Base-by-base conservation (phyloP, 352 stramenopile species). In the Phytopythium montanum region DNA sequence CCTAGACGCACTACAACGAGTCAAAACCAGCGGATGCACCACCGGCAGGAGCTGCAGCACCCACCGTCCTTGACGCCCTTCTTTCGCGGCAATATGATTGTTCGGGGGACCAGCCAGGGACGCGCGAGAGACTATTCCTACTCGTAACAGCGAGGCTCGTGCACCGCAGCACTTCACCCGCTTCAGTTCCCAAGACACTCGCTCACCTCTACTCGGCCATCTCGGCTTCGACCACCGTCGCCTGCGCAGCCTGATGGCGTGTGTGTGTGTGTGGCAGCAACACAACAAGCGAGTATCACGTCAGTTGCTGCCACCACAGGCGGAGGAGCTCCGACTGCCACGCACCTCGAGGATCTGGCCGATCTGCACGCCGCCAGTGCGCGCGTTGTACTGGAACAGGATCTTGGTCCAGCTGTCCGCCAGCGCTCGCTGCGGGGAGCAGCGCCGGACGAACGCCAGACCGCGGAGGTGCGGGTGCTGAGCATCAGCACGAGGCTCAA, bases 381-480 rank as follows among this genome's bases (percentile, higher is more conserved):
- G 73, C n/a, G 81, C 81, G 25, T 87, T 82, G 56, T 77, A 86
- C 61, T 94, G 85, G 60, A 94, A 94, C 44, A 91, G 59, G 64
- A 94, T 90, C 60, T 96, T 96, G 25, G 87, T 96, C 87, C 87
- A 96, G 63, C 87, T 96, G 54, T 96, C 87, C 1, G 87, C 76
- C 25, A 96, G 73, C 3, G 85, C 87, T 26, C 87, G 79, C 54
- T 95, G 85, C 16, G 85, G 77, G 16, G 87, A 96, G 49, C 85
- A 96, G 16, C 85, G 76, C 45, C 83, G 88, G 26, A 86, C 59
- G 57, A 93, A 92, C 16, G 53, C 51, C 29, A 94, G 54, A n/a
- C 79, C 80, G 1, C 64, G 66, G 31, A 94, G 60, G 50, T 78
- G 63, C 3, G 83, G 80, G 5, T 64, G 68, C 39, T 79, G 72